A percentile compares a stretch with the other conserved stretches of the same genome.
phyloP scores from a whole-genome alignment of 1,284 basidiomycete genomes.

The Ceratobasidium sp. region DNA sequence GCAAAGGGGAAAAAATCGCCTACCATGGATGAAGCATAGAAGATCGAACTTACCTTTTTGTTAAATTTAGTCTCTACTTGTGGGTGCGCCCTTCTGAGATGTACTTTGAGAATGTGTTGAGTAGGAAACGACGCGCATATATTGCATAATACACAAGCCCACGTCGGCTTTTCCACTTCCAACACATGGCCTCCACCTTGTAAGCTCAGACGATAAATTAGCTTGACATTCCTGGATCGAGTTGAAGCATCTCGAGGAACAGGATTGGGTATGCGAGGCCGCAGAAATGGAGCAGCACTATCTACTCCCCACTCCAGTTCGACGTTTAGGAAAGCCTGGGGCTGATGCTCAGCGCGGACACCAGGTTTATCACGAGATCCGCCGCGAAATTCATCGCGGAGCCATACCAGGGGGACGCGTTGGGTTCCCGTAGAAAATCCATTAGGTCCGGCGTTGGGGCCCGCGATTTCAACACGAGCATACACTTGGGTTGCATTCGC shows the following conservation, averaged over 20 bases:
- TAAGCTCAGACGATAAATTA: constrained; percentile 11
- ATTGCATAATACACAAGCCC: constrained; percentile 33
- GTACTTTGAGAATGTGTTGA: constrained; percentile 19
- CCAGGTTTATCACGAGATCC: background rate
- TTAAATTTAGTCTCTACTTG: constrained; percentile 4
- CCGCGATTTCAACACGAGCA: constrained; percentile 24
- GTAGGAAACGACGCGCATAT: constrained; percentile 38
- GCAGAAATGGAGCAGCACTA: constrained; percentile 18
- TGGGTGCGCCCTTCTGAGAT: constrained; percentile 22
- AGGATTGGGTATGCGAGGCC: background rate
- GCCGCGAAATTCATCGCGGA: background rate
- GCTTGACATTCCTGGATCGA: background rate
- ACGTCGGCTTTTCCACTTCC: background rate
- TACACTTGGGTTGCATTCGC: background rate
- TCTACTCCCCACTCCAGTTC: constrained; percentile 29
- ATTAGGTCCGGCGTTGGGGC: constrained; percentile 13
- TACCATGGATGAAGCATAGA: background rate
- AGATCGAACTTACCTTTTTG: background rate
- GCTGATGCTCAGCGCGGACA: constrained; percentile 3
- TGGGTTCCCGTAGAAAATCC: constrained; percentile 14
- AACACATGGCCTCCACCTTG: constrained; percentile 5
- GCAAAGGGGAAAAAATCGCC: background rate
- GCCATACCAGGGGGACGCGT: constrained; percentile 6
- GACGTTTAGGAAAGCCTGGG: constrained; percentile 3
- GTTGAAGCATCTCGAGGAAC: background rate